Evolutionary conservation across 192 early-diverging fungal species (phyloP).

Genomic region (Phlyctochytrium planicorne): DNA sequence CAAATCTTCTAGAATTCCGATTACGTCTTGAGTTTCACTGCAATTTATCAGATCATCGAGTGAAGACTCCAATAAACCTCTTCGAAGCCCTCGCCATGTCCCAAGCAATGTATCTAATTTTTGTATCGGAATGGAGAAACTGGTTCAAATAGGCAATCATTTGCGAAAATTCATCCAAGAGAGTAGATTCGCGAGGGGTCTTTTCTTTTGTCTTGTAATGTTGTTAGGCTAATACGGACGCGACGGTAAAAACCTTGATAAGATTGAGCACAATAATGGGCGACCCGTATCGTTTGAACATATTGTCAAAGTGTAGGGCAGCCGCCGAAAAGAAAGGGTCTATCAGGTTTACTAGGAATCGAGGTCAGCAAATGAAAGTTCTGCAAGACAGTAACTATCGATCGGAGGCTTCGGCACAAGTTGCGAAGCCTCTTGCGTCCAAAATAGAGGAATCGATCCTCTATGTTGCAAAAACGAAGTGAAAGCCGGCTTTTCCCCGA

Average conservation of each 20-base stretch:
- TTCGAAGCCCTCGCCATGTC: slow-evolving; percentile 98
- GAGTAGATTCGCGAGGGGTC: slow-evolving; percentile 76
- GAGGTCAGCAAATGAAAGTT: slow-evolving; percentile 6
- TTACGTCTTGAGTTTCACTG: slow-evolving; percentile 77
- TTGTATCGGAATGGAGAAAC: slow-evolving; percentile 75
- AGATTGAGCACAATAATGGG: slow-evolving; percentile 93
- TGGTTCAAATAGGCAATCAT: slow-evolving; percentile 86
- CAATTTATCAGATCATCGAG: slow-evolving; percentile 17
- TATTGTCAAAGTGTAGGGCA: slow-evolving; percentile 88
- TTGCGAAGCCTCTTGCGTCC: slow-evolving; percentile 90
- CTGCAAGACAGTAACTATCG: too few species aligned
- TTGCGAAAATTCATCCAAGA: slow-evolving; percentile 83
- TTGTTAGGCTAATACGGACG: neutral
- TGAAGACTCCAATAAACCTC: slow-evolving; percentile 41
- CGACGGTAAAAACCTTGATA: slow-evolving; percentile 64
- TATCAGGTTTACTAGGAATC: slow-evolving; percentile 66
- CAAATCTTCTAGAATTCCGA: slow-evolving; percentile 83
- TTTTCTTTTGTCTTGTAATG: slow-evolving; percentile 77
- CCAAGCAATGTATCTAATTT: slow-evolving; percentile 90
- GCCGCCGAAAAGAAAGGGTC: slow-evolving; percentile 94
- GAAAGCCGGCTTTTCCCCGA: slow-evolving; percentile 62
- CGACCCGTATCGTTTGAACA: slow-evolving; percentile 88
- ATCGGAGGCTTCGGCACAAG: slow-evolving; percentile 96
- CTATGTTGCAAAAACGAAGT: slow-evolving; percentile 97
- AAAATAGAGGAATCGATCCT: slow-evolving; percentile 93